These are phyloP conservation scores for Cryptosporidium ryanae DNA, from an alignment of 169 alveolate species.

Conservation along the genomic window DNA sequence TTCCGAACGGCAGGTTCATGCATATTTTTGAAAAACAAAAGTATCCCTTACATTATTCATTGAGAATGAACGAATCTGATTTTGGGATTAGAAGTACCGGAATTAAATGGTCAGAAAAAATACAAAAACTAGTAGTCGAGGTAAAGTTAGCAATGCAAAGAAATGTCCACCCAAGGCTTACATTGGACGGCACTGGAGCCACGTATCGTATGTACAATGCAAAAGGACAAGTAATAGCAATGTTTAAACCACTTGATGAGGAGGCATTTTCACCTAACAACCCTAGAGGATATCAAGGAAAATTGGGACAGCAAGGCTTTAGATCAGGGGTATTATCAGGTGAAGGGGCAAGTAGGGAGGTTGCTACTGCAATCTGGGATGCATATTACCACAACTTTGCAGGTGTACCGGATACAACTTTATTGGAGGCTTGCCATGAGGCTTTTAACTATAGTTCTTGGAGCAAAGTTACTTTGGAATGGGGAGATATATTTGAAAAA, in stretches of 20 bases:
- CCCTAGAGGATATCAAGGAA: slow-evolving; percentile 96
- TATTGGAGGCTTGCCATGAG: slow-evolving; percentile 96
- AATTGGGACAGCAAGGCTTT: slow-evolving; percentile 93
- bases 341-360: slow-evolving; percentile 98
- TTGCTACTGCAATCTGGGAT: slow-evolving; percentile 97
- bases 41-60: slow-evolving; percentile 77
- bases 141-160: slow-evolving; percentile 89
- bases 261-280: slow-evolving; percentile 98
- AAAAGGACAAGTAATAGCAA: slow-evolving; percentile 89
- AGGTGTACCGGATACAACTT: slow-evolving; percentile 96
- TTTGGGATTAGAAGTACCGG: slow-evolving; percentile 78
- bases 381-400: slow-evolving; percentile 86
- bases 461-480: slow-evolving; percentile 36
- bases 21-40: slow-evolving; percentile 83
- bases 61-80: slow-evolving; percentile 77
- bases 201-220: slow-evolving; percentile 92
- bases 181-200: slow-evolving; percentile 98
- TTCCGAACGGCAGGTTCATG: slow-evolving; percentile 90
- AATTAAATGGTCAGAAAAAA: slow-evolving; percentile 77
- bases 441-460: slow-evolving; percentile 87
- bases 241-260: slow-evolving; percentile 98
- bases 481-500: slow-evolving; percentile 57
- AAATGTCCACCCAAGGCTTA: slow-evolving; percentile 94
- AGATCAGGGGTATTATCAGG: slow-evolving; percentile 97
- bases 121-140: slow-evolving; percentile 84